Evolutionary conservation across 202 grass and related monocot species (phyloP), one percentile per base, ranked within the genome.

Genomic region (Zoysia matrella): DNA sequence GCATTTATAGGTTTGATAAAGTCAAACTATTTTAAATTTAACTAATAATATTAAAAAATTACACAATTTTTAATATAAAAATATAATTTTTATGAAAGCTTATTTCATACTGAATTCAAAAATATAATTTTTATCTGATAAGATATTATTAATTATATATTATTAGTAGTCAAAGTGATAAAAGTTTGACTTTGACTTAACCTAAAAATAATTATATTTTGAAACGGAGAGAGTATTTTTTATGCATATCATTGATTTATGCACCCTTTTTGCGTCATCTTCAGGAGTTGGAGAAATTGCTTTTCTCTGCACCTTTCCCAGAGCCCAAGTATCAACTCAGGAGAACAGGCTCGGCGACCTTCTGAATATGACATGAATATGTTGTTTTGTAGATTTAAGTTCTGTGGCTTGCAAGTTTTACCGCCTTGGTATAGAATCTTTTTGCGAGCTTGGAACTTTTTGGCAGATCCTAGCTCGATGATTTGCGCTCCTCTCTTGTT

Each of bases 271-370:
- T 65, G 22, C 22, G 22, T 22, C 73, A 16, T 9, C 41, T 52
- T 81, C 82, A 97, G 94, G 94, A 88, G 52, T 88, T 97, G 44
- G 83, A 97, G 70, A 94, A 86, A 53, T 74, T 97, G 75, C 79
- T 97, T 48, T 88, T 69, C 48, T 48, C 85, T 2, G 82, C 52
- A 16, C 72, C 91, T 73, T 53, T 75, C 30, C 85, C 82, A 2
- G 89, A 91, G 71, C 91, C 91, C 49, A 97, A 88, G 70, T 94
- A 92, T 60, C 91, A 90, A 75, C 91, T 97, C 69, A 91, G 94
- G 77, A 90, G 94, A 92, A 94, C 89, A 61, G 82, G 83, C 82
- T 97, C 94, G 0, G 68, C 84, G 65, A 48, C 69, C 16, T 85
- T 97, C 84, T 97, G 83, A 94, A 73, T 54, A 36, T 80, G 74